Percentiles rank a stretch among this genome's conserved stretches.
These are phyloP conservation scores for Spatholobus suberectus DNA, from an alignment of 306 rosid species.

Conservation along the genomic window DNA sequence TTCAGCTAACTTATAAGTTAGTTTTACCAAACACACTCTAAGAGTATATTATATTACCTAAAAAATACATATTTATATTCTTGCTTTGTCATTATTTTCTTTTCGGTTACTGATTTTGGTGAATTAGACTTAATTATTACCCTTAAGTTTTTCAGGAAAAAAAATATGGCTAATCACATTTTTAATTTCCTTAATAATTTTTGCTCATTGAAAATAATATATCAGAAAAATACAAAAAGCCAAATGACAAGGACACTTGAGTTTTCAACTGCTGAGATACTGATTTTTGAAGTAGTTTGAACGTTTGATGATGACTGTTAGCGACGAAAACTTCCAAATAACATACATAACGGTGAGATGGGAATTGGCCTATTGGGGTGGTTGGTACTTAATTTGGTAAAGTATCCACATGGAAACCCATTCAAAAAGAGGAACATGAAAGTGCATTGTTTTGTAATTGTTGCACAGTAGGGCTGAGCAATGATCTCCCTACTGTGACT, in stretches of 20 bases:
- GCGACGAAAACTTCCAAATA: not conserved
- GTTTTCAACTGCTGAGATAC: constrained; percentile 4
- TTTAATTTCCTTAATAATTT: too few species aligned
- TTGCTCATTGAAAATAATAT: not conserved
- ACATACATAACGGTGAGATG: not conserved
- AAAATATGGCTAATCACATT: not conserved
- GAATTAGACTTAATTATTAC: too few species aligned
- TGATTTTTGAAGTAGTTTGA: not conserved
- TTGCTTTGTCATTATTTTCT: not conserved
- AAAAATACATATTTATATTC: too few species aligned
- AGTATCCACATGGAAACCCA: too few species aligned
- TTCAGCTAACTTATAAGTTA: too few species aligned
- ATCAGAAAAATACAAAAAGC: not conserved
- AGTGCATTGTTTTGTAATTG: too few species aligned
- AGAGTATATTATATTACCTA: too few species aligned
- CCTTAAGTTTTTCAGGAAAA: too few species aligned
- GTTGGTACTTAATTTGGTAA: not conserved
- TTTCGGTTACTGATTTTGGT: not conserved
- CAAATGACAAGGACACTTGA: constrained; percentile 1
- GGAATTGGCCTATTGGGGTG: not conserved
- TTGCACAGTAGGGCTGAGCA: too few species aligned
- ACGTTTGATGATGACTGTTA: not conserved
- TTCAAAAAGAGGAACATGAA: too few species aligned
- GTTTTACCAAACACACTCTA: too few species aligned
- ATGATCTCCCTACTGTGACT: too few species aligned